A percentile compares a stretch with the other conserved stretches of the same genome.
Conservation (phyloP, 768 basidiomycete species). For the Glaciozyma martinii region DNA sequence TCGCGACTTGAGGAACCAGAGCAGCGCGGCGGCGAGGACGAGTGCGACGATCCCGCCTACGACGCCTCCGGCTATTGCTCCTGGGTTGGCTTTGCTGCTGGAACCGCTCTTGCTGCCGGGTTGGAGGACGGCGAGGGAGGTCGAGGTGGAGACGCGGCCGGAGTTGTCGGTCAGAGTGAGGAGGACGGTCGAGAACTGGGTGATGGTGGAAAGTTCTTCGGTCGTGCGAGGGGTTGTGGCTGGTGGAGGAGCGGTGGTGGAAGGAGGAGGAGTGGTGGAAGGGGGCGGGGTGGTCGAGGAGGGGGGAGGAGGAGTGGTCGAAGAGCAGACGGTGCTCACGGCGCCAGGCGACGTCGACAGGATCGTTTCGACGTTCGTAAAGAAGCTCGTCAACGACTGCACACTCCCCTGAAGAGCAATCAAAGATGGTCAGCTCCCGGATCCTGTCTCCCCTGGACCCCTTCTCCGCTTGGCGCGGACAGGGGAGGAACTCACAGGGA, state of each 20-base stretch:
- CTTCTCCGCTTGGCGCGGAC: not conserved
- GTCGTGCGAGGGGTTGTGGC: not conserved
- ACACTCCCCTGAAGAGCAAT: not conserved
- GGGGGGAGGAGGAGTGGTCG: not conserved
- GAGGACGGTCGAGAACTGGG: not conserved
- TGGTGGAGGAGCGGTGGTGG: not conserved
- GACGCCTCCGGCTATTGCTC: conserved; percentile 20
- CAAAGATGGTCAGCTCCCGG: not conserved
- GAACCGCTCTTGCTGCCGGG: not conserved
- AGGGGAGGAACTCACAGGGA: not conserved
- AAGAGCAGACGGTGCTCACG: conserved; percentile 8
- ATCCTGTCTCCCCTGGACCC: not conserved
- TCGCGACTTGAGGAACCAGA: conserved; percentile 11
- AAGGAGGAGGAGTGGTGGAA: not conserved
- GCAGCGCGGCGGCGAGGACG: not conserved
- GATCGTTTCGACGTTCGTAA: not conserved
- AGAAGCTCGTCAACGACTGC: not conserved
- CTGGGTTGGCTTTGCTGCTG: conserved; percentile 2
- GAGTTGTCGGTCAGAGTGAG: conserved; percentile 9
- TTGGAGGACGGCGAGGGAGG: conserved; percentile 2
- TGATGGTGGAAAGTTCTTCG: not conserved
- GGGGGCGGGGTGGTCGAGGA: not conserved
- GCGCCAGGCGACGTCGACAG: not conserved
- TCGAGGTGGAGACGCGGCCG: conserved; percentile 5
- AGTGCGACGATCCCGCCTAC: conserved; percentile 22